Evolutionary conservation across 768 basidiomycete genomes (phyloP), one percentile per base, ranked within the genome.

Genomic region (Leucocoprinus leucothites): DNA sequence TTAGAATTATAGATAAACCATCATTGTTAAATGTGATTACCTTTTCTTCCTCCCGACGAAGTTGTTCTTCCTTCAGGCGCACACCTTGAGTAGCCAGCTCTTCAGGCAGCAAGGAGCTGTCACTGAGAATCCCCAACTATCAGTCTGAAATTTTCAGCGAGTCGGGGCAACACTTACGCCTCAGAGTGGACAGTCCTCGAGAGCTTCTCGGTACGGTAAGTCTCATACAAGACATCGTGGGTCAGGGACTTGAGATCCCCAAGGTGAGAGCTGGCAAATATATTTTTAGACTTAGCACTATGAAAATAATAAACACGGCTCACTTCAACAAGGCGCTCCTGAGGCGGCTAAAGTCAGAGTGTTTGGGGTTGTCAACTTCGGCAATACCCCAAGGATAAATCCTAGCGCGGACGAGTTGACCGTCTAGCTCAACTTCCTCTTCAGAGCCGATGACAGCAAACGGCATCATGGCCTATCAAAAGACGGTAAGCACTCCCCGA

Each of bases 341-440:
- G 57, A 99, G 82, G 56, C 94, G 80, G 71, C 89, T 91, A 70
- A 98, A 98, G 76, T 99, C 97, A n/a, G 92, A 97, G 75, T 99
- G 97, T 69, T 93, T 90, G n/a, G 94, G 94, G 71, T 98, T 98
- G 78, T 99, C 97, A 58, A 98, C 95, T 69, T 98, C 95, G 48
- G 91, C 97, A 57, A 98, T 81, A 65, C 97, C 97, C 97, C 97
- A 99, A 3, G 97, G 97, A 72, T 98, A 99, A 66, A 94, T 87
- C 62, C 97, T 82, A 38, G 91, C 96, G 57, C 97, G 89, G 60
- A 97, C 86, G 42, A 85, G 85, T 70, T 94, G 86, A 25, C 95
- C 97, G 48, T 92, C 87, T 58, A 98, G 81, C 64, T 95, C 91
- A 60, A 98, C 85, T 71, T 98, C 96, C 62, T 98, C 95, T 71